Base-by-base conservation (phyloP, 805 yeast species). In the Starmerella asiatica region DNA sequence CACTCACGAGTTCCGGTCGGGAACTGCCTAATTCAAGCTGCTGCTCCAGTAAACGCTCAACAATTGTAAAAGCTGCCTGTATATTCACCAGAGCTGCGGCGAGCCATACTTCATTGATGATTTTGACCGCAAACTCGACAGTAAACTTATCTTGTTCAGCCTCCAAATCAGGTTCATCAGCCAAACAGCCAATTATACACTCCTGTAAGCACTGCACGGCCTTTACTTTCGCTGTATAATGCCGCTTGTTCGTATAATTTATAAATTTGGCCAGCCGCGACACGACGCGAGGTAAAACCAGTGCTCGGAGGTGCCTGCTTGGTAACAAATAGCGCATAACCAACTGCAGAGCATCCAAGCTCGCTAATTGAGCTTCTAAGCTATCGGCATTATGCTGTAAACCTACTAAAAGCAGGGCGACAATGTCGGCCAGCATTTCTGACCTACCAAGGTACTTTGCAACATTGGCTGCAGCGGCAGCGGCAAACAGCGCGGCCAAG, bases 391-490 rank as follows among this genome's bases (percentile, higher is more conserved):
- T 56, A 21, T 40, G 21, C 40, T 46, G 47, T 3, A 55, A 9
- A 14, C 51, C 47, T 14, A 43, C 46, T 17, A 56, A 42, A 19
- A 51, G 32, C 2, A 56, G 32, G 7, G 53, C 27, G 19, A 56
- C 36, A 9, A 48, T 32, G 28, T 49, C 45, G 3, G 58, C 50
- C 16, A 54, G 40, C 2, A 53, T 33, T 1, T 59, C 53, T 3
- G 52, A 40, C 2, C 32, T 39, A 18, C 42, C 44, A 3, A 51
- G 31, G 11, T 32, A 37, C 3, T 37, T 33, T 9, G 30, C 41
- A n/a, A 47, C 20, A 7, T 37, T 38, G 2, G 48, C 40, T 1
- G 31, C 16, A 2, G 24, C 30, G 1, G 51, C 41, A 1, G 57
- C 53, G 6, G 14, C 7, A 31, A 49, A 46, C 1, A 58, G 29